Conservation (phyloP, 2,329 filamentous ascomycete species). For the Chaetomium sp. region DNA sequence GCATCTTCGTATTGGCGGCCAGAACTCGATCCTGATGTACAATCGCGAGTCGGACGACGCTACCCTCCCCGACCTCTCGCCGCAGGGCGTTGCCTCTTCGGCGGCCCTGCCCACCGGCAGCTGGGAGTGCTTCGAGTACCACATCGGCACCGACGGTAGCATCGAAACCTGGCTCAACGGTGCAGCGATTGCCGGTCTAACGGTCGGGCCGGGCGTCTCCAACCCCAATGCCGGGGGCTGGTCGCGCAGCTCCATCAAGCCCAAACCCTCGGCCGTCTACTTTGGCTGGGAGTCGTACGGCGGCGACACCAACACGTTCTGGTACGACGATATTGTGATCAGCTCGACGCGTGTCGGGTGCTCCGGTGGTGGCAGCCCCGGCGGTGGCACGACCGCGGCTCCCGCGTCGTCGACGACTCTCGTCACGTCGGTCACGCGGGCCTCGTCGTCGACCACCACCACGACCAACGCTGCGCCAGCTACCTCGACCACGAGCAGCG, state of each 20-base stretch:
- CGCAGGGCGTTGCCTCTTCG: conserved; percentile 59
- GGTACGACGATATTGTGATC: conserved; percentile 62
- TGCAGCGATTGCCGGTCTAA: conserved; percentile 54
- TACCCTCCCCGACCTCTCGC: conserved; percentile 62
- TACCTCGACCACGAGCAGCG: conserved; percentile 4
- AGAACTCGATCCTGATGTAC: conserved; percentile 64
- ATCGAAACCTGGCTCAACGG: conserved; percentile 64
- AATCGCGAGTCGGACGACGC: conserved; percentile 66
- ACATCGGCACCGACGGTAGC: conserved; percentile 58
- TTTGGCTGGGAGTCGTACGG: conserved; percentile 67
- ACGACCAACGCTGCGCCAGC: conserved; percentile 12
- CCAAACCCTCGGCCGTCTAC: conserved; percentile 58
- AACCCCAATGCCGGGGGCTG: conserved; percentile 58
- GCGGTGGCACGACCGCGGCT: not conserved
- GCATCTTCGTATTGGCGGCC: conserved; percentile 64
- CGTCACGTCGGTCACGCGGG: not conserved
- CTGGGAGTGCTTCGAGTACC: conserved; percentile 65
- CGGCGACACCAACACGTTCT: conserved; percentile 62
- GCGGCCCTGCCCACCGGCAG: conserved; percentile 50
- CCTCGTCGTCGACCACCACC: not conserved
- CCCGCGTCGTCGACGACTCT: not conserved
- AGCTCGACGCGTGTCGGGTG: conserved; percentile 54
- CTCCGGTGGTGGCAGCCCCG: not conserved
- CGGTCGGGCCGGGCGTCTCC: conserved; percentile 47
- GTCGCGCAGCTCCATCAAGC: conserved; percentile 52